These are phyloP conservation scores for Clathrus columnatus DNA, from an alignment of 768 basidiomycete species.

Conservation along the genomic window DNA sequence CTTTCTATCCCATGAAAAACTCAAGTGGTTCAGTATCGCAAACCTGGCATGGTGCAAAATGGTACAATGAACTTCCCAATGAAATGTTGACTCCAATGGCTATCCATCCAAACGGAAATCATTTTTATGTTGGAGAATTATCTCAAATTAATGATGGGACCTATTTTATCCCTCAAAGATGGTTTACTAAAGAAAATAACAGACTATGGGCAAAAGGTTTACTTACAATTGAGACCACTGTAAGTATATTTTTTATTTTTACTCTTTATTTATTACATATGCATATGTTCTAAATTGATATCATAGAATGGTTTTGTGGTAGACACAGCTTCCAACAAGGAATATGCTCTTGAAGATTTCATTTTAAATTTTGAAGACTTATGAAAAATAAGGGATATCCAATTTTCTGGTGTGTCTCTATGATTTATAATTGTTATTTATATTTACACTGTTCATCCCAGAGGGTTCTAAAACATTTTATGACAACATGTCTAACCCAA, in stretches of 20 bases:
- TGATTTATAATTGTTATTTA: neutral
- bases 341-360: neutral
- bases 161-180: conserved; percentile 15
- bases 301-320: too few relatives aligned
- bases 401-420: neutral
- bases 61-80: conserved; percentile 21
- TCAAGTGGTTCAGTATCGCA: conserved; percentile 14
- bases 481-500: conserved; percentile 17
- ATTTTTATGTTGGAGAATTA: conserved; percentile 22
- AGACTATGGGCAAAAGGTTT: conserved; percentile 7
- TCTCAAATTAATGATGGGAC: conserved; percentile 8
- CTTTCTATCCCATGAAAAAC: conserved; percentile 21
- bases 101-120: neutral
- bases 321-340: neutral
- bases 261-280: neutral
- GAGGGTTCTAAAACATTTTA: conserved; percentile 5
- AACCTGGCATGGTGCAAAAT: conserved; percentile 22
- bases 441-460: neutral
- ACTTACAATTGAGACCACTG: neutral
- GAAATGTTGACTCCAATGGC: conserved; percentile 19
- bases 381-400: neutral
- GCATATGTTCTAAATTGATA: neutral
- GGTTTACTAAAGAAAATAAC: conserved; percentile 11
- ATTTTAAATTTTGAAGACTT: neutral
- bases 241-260: neutral